A percentile compares a stretch with the other conserved stretches of the same genome.
These are phyloP conservation scores for Cornus controversa DNA, from an alignment of 148 eudicot genomes.

Conservation along the genomic window DNA sequence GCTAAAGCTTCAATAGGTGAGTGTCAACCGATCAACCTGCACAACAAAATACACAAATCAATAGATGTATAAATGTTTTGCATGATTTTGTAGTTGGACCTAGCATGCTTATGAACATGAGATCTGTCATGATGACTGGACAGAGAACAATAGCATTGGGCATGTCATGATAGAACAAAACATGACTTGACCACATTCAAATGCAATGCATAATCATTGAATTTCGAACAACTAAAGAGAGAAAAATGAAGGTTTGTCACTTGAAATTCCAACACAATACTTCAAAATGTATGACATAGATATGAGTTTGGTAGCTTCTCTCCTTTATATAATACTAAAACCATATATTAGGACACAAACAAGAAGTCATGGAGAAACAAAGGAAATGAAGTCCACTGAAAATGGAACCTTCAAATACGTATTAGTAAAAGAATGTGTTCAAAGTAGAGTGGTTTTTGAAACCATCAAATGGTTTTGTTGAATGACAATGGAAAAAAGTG, in stretches of 20 bases:
- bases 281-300: too few species aligned
- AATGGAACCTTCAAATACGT: not conserved
- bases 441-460: not conserved
- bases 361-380: not conserved
- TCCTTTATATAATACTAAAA: not conserved
- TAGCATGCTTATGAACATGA: too few species aligned
- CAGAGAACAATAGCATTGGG: too few species aligned
- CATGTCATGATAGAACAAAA: too few species aligned
- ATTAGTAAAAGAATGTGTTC: not conserved
- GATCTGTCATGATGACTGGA: too few species aligned
- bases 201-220: not conserved
- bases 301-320: not conserved
- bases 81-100: too few species aligned
- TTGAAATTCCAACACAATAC: not conserved
- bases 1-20: not conserved
- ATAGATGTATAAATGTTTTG: not conserved
- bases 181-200: too few species aligned
- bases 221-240: not conserved
- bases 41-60: not conserved
- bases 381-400: not conserved
- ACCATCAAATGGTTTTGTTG: not conserved
- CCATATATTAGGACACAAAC: too few species aligned
- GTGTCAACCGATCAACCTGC: not conserved
- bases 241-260: not conserved
- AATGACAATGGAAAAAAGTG: not conserved